Conservation (phyloP, 2,329 filamentous ascomycete species). For the Penicillium sclerotiorum region DNA sequence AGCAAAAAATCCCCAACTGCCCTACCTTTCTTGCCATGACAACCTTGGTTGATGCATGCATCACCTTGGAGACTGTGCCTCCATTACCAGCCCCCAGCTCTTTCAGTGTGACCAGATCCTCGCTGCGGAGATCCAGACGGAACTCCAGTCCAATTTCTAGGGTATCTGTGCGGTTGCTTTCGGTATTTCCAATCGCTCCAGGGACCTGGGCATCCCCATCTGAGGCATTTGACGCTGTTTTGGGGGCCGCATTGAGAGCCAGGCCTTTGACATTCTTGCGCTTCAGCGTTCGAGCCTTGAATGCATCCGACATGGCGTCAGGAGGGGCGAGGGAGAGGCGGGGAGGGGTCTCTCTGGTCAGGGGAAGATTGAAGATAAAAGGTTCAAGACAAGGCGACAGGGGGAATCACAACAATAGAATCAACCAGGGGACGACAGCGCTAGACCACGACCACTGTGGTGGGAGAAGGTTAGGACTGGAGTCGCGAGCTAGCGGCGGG, state of each 20-base stretch:
- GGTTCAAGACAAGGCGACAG: slow-evolving; percentile 4
- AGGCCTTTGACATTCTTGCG: slow-evolving; percentile 98
- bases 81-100: slow-evolving; percentile 96
- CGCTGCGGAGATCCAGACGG: slow-evolving; percentile 85
- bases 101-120: slow-evolving; percentile 90
- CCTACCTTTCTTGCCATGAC: slow-evolving; percentile 96
- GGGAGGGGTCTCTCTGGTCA: slow-evolving; percentile 1
- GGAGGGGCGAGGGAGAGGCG: slow-evolving; percentile 2
- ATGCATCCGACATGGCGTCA: slow-evolving; percentile 59
- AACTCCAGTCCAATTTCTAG: slow-evolving; percentile 98
- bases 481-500: slow-evolving; percentile 28
- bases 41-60: slow-evolving; percentile 90
- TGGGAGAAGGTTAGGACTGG: slow-evolving; percentile 18
- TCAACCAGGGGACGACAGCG: slow-evolving; percentile 5
- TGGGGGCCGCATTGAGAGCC: slow-evolving; percentile 78
- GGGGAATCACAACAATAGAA: neutral
- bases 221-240: slow-evolving; percentile 67
- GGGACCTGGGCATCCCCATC: slow-evolving; percentile 69
- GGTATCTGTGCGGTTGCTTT: slow-evolving; percentile 66
- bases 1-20: neutral
- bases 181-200: slow-evolving; percentile 60
- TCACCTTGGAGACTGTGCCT: slow-evolving; percentile 97
- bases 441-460: slow-evolving; percentile 17
- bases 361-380: neutral
- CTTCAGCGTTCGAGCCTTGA: slow-evolving; percentile 82